A percentile compares a stretch with the other conserved stretches of the same genome.
phyloP scores from a whole-genome alignment of 2,329 filamentous ascomycete species.

The Neofusicoccum laricinum region DNA sequence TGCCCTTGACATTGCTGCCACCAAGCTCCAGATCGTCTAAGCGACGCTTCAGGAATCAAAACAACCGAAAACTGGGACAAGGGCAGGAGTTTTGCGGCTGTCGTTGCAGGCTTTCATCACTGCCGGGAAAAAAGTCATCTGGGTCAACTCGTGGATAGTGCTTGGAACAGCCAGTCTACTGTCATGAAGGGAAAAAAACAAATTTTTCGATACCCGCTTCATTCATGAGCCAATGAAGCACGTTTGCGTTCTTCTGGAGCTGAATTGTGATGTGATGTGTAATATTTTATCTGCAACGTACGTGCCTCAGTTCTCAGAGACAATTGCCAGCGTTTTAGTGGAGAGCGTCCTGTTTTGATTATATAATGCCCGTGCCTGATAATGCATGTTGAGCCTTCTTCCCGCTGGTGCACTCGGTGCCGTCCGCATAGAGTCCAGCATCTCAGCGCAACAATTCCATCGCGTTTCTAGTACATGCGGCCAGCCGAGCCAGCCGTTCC shows the following conservation, averaged over 20 bases:
- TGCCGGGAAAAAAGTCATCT: slow-evolving; percentile 17
- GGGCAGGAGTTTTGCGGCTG: slow-evolving; percentile 16
- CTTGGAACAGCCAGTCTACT: slow-evolving; percentile 18
- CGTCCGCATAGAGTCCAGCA: background rate
- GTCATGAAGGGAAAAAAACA: slow-evolving; percentile 11
- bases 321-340: background rate
- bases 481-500: background rate
- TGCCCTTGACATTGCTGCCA: slow-evolving; percentile 97
- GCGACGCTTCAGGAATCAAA: slow-evolving; percentile 15
- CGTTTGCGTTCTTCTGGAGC: slow-evolving; percentile 13
- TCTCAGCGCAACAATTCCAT: background rate
- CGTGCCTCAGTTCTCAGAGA: too few relatives aligned
- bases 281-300: background rate
- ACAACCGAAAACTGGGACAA: background rate
- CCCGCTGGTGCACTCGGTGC: background rate
- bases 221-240: slow-evolving; percentile 14
- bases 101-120: slow-evolving; percentile 5
- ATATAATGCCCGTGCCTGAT: background rate
- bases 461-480: background rate
- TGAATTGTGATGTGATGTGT: slow-evolving; percentile 5
- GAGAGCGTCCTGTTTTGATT: background rate
- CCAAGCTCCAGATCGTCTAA: slow-evolving; percentile 98
- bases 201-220: slow-evolving; percentile 16
- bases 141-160: slow-evolving; percentile 15
- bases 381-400: background rate